Percentiles rank a stretch among this genome's conserved stretches.
phyloP scores from a whole-genome alignment of 1,284 basidiomycete genomes.

The Rhodotorula mucilaginosa region DNA sequence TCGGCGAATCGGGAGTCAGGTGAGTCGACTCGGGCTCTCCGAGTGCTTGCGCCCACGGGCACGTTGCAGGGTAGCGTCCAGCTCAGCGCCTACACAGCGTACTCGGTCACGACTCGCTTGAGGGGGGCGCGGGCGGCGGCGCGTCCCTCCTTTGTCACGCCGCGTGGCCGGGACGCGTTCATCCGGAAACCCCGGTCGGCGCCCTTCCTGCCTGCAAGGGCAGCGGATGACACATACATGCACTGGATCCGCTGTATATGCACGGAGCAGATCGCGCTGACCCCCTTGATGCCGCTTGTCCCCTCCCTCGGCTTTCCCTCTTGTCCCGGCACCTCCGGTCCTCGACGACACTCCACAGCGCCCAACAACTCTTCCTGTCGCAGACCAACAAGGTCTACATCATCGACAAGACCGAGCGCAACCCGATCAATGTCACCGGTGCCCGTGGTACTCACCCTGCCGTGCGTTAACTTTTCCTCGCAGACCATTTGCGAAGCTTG shows the following conservation, averaged over 20 bases:
- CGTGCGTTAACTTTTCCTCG: slow-evolving; percentile 42
- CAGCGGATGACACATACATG: too few relatives aligned
- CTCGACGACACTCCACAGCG: slow-evolving; percentile 3
- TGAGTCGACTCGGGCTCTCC: slow-evolving; percentile 27
- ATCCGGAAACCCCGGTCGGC: background rate
- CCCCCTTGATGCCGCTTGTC: background rate
- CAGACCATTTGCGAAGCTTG: background rate
- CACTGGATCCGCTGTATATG: background rate
- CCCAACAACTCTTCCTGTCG: slow-evolving; percentile 52
- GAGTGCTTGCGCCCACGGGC: background rate
- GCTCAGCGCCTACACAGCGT: background rate
- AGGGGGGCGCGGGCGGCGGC: too few relatives aligned
- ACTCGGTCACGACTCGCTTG: too few relatives aligned
- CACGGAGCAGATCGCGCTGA: background rate
- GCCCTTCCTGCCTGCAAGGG: background rate
- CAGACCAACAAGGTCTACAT: slow-evolving; percentile 53
- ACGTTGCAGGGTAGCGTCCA: background rate
- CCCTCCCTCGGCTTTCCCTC: background rate
- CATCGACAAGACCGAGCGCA: slow-evolving; percentile 58
- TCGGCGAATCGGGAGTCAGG: slow-evolving; percentile 42
- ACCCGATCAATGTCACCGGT: slow-evolving; percentile 59
- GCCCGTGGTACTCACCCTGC: slow-evolving; percentile 46
- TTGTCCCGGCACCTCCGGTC: background rate
- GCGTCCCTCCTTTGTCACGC: background rate
- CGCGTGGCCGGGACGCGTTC: background rate